Evolutionary conservation across 306 rosid genomes (phyloP), one percentile per base, ranked within the genome.

Genomic region (Trifolium repens): DNA sequence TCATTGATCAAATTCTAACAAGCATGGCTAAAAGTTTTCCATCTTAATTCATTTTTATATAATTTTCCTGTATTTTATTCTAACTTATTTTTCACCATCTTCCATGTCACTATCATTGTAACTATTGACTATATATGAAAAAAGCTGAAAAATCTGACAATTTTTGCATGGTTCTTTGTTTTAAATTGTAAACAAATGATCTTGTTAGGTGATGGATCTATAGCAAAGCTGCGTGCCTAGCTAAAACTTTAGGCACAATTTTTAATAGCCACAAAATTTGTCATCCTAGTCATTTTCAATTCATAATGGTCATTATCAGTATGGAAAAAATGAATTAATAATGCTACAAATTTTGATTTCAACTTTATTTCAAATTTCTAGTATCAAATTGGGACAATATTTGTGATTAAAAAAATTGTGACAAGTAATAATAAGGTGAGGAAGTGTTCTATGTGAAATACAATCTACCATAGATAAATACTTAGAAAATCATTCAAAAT

Each of bases 71-170:
- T 43, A 58, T 63, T 70, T 65, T 32, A 44, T 70, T 17, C 42
- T 30, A 44, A 22, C 2, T 57, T 35, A 10, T 39, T 64, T 69
- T 69, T 55, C 82, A 67, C 35, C 19, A 67, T 50, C 57, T 35
- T 71, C 79, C 74, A 61, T 64, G 79, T 71, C 81, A 71, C 44
- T 79, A 75, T 79, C 81, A 75, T 79, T 79, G 79, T 69, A 69
- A 61, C 54, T 72, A 67, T 73, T 74, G 80, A 80, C 80, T 52
- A 60, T 22, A 22, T 22, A 0, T 60, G 54, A 66, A 58, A 67
- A 76, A 74, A 42, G 89, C 88, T 85, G 82, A 85, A 63, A 67
- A 40, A 82, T 85, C 85, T 88, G 91, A 87, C 90, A 82, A 11
- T 71, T 73, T 65, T 84, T 91, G 89, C 88, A 87, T 87, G 93